phyloP scores from a whole-genome alignment of 805 yeast species.

The Starmera quercuum region DNA sequence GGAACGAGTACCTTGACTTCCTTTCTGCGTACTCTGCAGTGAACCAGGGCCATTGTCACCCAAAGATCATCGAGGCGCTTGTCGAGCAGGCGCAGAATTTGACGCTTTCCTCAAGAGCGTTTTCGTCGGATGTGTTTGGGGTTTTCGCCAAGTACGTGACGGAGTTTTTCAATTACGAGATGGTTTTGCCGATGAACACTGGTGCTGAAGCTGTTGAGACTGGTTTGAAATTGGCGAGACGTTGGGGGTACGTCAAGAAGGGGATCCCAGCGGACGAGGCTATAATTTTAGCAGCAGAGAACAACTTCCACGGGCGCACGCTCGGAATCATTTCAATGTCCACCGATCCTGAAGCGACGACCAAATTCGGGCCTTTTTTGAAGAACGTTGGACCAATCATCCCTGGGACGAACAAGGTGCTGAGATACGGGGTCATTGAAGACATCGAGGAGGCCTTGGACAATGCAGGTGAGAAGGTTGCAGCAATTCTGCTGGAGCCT shows the following conservation, averaged over 20 bases:
- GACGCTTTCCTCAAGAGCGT: slow-evolving; percentile 88
- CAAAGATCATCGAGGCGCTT: slow-evolving; percentile 78
- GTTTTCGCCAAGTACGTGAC: slow-evolving; percentile 81
- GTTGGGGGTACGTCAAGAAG: slow-evolving; percentile 92
- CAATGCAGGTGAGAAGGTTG: slow-evolving; percentile 80
- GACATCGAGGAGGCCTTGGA: slow-evolving; percentile 79
- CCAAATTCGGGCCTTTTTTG: slow-evolving; percentile 85
- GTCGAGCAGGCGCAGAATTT: slow-evolving; percentile 78
- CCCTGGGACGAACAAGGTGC: slow-evolving; percentile 60
- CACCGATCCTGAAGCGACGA: slow-evolving; percentile 89
- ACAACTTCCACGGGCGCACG: slow-evolving; percentile 96
- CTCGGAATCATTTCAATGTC: slow-evolving; percentile 94
- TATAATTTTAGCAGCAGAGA: slow-evolving; percentile 75
- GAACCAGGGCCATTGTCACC: slow-evolving; percentile 97
- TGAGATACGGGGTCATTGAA: slow-evolving; percentile 78
- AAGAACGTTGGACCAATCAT: slow-evolving; percentile 75
- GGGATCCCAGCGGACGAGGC: slow-evolving; percentile 81
- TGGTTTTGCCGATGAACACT: slow-evolving; percentile 95
- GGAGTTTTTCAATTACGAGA: slow-evolving; percentile 83
- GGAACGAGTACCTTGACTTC: slow-evolving; percentile 87
- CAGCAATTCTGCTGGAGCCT: slow-evolving; percentile 89
- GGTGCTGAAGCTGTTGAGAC: slow-evolving; percentile 99
- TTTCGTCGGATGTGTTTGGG: slow-evolving; percentile 84
- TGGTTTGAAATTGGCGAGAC: slow-evolving; percentile 86
- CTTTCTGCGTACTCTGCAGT: slow-evolving; percentile 95